Conservation (phyloP, 768 basidiomycete species). For the Leccinum subgranulosum region DNA sequence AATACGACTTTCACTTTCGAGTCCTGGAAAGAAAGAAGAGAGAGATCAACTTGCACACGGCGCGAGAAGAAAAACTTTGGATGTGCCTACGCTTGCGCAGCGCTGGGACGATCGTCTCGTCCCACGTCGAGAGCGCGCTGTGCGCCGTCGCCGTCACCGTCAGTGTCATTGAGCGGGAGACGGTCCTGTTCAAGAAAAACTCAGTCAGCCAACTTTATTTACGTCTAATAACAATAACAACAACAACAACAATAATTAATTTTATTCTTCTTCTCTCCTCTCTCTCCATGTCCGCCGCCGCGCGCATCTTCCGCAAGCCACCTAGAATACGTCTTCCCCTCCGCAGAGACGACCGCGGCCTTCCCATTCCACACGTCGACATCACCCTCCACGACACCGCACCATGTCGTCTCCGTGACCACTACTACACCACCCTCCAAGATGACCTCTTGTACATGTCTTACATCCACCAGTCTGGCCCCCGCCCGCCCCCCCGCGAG, state of each 20-base stretch:
- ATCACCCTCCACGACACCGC: conserved; percentile 68
- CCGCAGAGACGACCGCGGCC: conserved; percentile 48
- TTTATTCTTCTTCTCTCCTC: too few relatives aligned
- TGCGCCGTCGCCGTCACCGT: conserved; percentile 35
- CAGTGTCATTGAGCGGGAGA: conserved; percentile 37
- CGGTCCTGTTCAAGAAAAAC: conserved; percentile 6
- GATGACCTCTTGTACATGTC: conserved; percentile 95
- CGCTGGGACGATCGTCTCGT: conserved; percentile 78
- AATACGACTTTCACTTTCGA: conserved; percentile 77
- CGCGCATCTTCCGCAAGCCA: conserved; percentile 52
- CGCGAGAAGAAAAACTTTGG: background rate
- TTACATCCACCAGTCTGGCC: conserved; percentile 71
- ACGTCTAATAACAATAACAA: background rate
- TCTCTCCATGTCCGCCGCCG: conserved; percentile 19
- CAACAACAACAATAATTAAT: background rate
- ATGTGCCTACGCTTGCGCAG: conserved; percentile 65
- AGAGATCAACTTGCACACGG: background rate
- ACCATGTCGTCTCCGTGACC: conserved; percentile 70
- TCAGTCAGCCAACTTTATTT: conserved; percentile 5
- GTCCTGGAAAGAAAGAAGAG: conserved; percentile 46
- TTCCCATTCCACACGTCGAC: conserved; percentile 71
- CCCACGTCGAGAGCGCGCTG: conserved; percentile 57
- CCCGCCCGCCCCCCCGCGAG: conserved; percentile 49
- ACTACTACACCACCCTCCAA: conserved; percentile 79
- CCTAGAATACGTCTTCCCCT: conserved; percentile 46